These are phyloP conservation scores for Sanchytrium tribonematis DNA, from an alignment of 371 early-diverging fungal species.

Conservation along the genomic window DNA sequence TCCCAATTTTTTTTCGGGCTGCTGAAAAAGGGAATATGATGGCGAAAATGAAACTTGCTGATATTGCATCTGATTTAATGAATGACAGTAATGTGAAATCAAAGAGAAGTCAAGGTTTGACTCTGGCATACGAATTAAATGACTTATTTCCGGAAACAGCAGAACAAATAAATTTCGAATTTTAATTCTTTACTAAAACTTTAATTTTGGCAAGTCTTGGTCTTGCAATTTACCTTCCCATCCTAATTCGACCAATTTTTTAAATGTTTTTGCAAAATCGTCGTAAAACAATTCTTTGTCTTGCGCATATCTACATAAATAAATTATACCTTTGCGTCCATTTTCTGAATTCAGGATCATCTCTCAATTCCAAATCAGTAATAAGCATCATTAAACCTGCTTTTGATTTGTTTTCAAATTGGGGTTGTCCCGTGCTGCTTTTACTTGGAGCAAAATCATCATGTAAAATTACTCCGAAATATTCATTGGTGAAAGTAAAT, in stretches of 20 bases:
- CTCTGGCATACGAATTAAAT: too few species aligned
- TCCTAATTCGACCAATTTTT: conserved; percentile 62
- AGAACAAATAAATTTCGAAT: too few species aligned
- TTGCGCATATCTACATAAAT: conserved; percentile 17
- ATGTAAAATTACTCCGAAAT: conserved; percentile 40
- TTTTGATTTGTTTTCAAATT: conserved; percentile 8
- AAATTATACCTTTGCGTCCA: too few species aligned
- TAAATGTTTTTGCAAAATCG: conserved; percentile 53
- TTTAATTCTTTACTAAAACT: too few species aligned
- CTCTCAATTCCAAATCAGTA: conserved; percentile 40
- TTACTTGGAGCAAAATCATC: conserved; percentile 16
- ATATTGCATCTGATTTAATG: too few species aligned
- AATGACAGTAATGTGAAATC: too few species aligned
- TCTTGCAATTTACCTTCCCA: neutral
- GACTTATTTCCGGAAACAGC: too few species aligned
- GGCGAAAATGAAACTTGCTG: too few species aligned
- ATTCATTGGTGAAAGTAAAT: conserved; percentile 59
- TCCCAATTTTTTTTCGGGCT: too few species aligned
- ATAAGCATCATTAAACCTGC: conserved; percentile 54
- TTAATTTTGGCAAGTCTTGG: too few species aligned
- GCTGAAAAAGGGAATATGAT: too few species aligned
- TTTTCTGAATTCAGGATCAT: conserved; percentile 31
- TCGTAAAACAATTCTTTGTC: conserved; percentile 42
- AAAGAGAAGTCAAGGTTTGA: too few species aligned
- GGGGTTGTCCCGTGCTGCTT: conserved; percentile 20